A percentile compares a stretch with the other conserved stretches of the same genome.
Evolutionary conservation across 345 rosid genomes (phyloP).

Genomic region (Citrus sp.): DNA sequence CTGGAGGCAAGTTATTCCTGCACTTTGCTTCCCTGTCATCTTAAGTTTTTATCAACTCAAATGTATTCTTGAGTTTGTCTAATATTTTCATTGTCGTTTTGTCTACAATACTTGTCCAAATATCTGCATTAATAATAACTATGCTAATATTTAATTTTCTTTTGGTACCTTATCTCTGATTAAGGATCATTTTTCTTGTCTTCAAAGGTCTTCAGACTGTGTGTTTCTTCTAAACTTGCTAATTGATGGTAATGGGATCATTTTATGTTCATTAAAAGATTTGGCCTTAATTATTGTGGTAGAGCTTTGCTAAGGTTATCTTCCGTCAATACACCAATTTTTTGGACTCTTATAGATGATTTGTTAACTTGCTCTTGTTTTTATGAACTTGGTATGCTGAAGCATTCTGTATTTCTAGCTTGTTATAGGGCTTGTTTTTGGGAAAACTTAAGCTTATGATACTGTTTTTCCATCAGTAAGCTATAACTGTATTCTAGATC

Average conservation of each 20-base stretch:
- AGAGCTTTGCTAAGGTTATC: not conserved
- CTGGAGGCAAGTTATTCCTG: constrained; percentile 61
- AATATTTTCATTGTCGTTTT: not conserved
- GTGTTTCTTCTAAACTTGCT: not conserved
- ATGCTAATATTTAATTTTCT: not conserved
- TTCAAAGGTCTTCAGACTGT: not conserved
- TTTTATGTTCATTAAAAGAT: not conserved
- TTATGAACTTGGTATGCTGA: not conserved
- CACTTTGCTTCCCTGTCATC: not conserved
- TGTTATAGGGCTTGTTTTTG: not conserved
- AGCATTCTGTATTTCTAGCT: not conserved
- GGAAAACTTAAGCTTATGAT: not conserved
- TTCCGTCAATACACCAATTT: not conserved
- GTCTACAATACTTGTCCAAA: not conserved
- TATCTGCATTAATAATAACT: not conserved
- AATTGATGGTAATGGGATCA: not conserved
- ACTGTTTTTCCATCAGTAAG: not conserved
- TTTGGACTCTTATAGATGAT: not conserved
- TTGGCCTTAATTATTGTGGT: not conserved
- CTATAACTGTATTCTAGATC: not conserved
- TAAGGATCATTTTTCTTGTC: not conserved
- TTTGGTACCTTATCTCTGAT: not conserved
- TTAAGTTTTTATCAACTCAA: not conserved
- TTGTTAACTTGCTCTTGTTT: not conserved
- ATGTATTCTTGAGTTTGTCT: not conserved